Evolutionary conservation across 257 asterid genomes (phyloP), one percentile per base, ranked within the genome.

Genomic region (Mitragyna speciosa): DNA sequence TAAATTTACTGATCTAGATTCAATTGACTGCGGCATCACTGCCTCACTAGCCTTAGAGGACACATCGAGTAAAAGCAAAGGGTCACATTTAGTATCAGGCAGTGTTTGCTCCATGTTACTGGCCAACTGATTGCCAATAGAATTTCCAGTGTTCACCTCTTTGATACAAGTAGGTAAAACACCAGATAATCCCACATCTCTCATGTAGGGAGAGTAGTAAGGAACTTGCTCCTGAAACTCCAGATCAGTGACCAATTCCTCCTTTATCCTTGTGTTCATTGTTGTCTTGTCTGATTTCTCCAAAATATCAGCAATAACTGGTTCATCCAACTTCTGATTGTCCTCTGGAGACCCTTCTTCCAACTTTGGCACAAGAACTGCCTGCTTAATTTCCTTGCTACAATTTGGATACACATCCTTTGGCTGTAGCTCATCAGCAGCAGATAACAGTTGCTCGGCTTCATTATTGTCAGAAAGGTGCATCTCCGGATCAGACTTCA

Each of bases 1-100:
- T 84, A 92, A 86, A 89, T 89, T 89, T 86, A 91, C 91, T 74
- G 92, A 85, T 89, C 81, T 93, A 85, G 94, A 85, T 91, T 89
- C 87, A 81, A 86, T 58, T 78, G 90, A 91, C 88, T 85, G 92
- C 70, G 87, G 90, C 91, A 92, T 82, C 83, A 84, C 87, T 86
- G 89, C 90, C 97, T 90, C 97, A 86, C 88, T 85, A 66, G 87
- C 89, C 88, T 91, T 92, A 76, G 92, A 74, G 73, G 88, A 83
- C 87, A 86, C 87, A 83, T 89, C 96, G 78, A 92, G 87, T 83
- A 70, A 85, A 86, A 81, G 83, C 86, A 87, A 70, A 33, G 84
- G 75, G 78, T 59, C 94, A 84, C 84, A 87, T 81, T 85, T 91
- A 81, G 86, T 76, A 84, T 87, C 96, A 83, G 91, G 82, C 83